Conservation (phyloP, 1,284 basidiomycete species). For the Ganoderma multipileum region DNA sequence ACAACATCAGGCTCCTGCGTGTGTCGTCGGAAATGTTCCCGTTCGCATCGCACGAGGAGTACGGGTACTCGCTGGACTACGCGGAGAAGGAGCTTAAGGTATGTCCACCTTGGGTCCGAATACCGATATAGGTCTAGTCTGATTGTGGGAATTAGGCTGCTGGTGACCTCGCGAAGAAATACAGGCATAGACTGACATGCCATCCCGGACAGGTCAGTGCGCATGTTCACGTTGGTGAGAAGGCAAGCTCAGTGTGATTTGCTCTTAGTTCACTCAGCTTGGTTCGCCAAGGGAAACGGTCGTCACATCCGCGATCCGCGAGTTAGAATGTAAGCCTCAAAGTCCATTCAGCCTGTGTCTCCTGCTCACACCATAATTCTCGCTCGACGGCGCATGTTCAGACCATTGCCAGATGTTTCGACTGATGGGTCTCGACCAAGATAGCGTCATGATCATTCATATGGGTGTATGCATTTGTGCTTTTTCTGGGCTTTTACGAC, state of each 20-base stretch:
- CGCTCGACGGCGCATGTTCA: conserved; percentile 19
- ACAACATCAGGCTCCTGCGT: conserved; percentile 80
- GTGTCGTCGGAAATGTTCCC: conserved; percentile 93
- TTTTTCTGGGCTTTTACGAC: neutral
- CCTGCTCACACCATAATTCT: neutral
- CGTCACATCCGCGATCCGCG: conserved; percentile 76
- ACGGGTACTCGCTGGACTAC: conserved; percentile 84
- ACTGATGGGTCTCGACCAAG: conserved; percentile 77
- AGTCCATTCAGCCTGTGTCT: neutral
- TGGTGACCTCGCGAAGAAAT: conserved; percentile 78
- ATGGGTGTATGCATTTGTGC: conserved; percentile 51
- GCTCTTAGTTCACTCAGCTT: conserved; percentile 78
- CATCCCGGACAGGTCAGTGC: conserved; percentile 70
- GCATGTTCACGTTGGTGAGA: neutral
- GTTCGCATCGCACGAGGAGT: conserved; percentile 82
- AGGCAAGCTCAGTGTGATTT: neutral
- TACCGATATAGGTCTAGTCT: conserved; percentile 16
- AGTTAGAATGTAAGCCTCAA: conserved; percentile 61
- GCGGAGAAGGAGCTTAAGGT: conserved; percentile 60
- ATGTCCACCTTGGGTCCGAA: neutral
- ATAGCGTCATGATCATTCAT: conserved; percentile 85
- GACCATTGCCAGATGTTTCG: conserved; percentile 89
- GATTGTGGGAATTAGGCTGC: conserved; percentile 45
- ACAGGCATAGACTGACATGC: conserved; percentile 84
- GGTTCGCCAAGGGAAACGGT: conserved; percentile 81